phyloP scores from a whole-genome alignment of 805 yeast species.

The Metschnikowia chrysomelidarum region DNA sequence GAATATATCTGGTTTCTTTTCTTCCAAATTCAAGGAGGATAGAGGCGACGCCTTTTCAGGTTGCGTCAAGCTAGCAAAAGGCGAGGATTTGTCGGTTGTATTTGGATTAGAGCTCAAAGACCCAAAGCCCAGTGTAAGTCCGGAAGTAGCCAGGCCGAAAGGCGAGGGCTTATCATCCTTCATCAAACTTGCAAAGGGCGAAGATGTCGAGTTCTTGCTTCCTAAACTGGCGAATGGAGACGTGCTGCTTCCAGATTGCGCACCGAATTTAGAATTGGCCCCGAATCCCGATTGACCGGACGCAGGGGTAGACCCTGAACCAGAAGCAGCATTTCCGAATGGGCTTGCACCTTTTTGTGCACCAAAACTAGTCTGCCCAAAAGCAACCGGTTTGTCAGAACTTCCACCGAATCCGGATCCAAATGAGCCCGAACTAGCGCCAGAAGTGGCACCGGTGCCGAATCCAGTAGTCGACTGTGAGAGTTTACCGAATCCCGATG shows the following conservation, averaged over 20 bases:
- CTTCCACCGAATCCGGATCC: neutral
- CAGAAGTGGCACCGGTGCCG: neutral
- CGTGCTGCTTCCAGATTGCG: neutral
- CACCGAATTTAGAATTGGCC: conserved; percentile 8
- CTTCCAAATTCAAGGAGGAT: conserved; percentile 3
- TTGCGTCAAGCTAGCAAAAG: conserved; percentile 5
- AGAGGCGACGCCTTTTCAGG: conserved; percentile 1
- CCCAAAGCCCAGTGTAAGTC: neutral
- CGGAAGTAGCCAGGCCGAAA: too few relatives aligned
- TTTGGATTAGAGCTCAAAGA: neutral
- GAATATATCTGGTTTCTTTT: neutral
- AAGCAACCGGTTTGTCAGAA: neutral
- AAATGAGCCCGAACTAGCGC: neutral
- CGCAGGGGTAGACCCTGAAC: conserved; percentile 1
- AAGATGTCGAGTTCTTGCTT: neutral
- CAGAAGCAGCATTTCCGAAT: conserved; percentile 2
- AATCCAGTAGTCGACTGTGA: neutral
- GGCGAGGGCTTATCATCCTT: conserved; percentile 3
- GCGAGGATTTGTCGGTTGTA: conserved; percentile 1
- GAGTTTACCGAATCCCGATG: conserved; percentile 6
- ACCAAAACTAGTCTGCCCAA: conserved; percentile 10
- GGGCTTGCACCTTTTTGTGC: conserved; percentile 3
- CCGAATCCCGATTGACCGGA: conserved; percentile 6
- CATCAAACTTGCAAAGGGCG: conserved; percentile 8
- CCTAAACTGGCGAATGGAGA: conserved; percentile 8